phyloP scores from a whole-genome alignment of 495 filamentous ascomycete species.

The Penicillium steckii region DNA sequence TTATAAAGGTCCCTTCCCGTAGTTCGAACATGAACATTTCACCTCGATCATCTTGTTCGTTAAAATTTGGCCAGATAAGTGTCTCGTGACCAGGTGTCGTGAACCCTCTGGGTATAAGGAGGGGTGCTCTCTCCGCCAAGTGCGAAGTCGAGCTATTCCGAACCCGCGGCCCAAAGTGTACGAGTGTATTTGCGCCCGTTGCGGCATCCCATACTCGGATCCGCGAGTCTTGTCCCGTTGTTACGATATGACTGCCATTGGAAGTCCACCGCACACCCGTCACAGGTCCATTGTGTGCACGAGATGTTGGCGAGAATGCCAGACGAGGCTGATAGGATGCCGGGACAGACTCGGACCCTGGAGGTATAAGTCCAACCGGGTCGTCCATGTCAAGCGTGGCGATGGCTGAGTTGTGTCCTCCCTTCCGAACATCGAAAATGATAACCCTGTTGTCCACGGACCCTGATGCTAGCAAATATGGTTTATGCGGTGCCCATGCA shows the following conservation, averaged over 20 bases:
- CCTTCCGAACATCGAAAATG: conserved; percentile 80
- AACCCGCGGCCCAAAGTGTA: conserved; percentile 77
- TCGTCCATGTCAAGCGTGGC: conserved; percentile 80
- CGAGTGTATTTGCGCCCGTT: conserved; percentile 78
- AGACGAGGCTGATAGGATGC: conserved; percentile 37
- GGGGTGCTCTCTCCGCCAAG: conserved; percentile 59
- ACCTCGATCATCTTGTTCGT: conserved; percentile 52
- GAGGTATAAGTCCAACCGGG: conserved; percentile 54
- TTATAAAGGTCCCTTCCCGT: conserved; percentile 69
- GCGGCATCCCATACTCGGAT: conserved; percentile 82
- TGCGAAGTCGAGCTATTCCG: conserved; percentile 58
- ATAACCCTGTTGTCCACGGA: conserved; percentile 75
- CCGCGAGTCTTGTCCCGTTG: conserved; percentile 74
- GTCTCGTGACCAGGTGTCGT: conserved; percentile 54
- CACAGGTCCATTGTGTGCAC: conserved; percentile 73
- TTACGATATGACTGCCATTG: conserved; percentile 70
- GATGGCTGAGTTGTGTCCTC: conserved; percentile 59
- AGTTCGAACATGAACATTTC: conserved; percentile 73
- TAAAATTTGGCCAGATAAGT: conserved; percentile 74
- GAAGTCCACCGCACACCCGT: conserved; percentile 84
- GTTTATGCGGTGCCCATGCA: conserved; percentile 74
- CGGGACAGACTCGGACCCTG: conserved; percentile 19
- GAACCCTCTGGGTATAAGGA: conserved; percentile 55
- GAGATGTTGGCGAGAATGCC: conserved; percentile 46
- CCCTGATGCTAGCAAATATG: conserved; percentile 76